These are phyloP conservation scores for Phytophthora cryptogea DNA, from an alignment of 352 stramenopile genomes.

Conservation along the genomic window DNA sequence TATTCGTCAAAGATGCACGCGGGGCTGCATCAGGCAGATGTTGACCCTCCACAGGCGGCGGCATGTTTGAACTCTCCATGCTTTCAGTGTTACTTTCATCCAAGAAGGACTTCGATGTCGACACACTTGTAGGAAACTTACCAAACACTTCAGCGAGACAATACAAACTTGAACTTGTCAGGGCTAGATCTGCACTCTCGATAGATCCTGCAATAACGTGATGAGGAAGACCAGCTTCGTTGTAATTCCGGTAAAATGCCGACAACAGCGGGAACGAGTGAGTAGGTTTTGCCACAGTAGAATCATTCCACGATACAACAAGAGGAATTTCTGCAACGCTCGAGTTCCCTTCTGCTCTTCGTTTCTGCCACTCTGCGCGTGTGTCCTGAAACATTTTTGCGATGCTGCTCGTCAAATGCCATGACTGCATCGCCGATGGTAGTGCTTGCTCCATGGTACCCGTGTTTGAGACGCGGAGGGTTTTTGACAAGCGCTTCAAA, in stretches of 20 bases:
- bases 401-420: conserved; percentile 56
- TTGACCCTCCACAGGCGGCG: background rate
- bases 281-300: conserved; percentile 15
- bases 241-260: conserved; percentile 57
- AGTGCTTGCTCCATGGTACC: conserved; percentile 10
- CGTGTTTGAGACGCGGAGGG: conserved; percentile 16
- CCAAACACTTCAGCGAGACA: conserved; percentile 43
- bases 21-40: background rate
- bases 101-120: background rate
- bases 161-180: conserved; percentile 51
- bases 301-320: conserved; percentile 32
- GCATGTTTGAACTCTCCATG: too few species aligned
- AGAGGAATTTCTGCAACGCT: conserved; percentile 34
- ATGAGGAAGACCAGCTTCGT: conserved; percentile 29
- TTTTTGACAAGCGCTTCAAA: conserved; percentile 33
- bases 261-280: conserved; percentile 42
- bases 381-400: conserved; percentile 43
- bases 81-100: background rate
- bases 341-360: conserved; percentile 1
- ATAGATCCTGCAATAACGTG: conserved; percentile 49
- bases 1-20: conserved; percentile 18
- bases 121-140: background rate
- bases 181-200: conserved; percentile 46
- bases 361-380: conserved; percentile 2
- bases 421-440: conserved; percentile 51